Evolutionary conservation across 306 rosid species (phyloP), one percentile per base, ranked within the genome.

Genomic region (Abrus pulchellus): DNA sequence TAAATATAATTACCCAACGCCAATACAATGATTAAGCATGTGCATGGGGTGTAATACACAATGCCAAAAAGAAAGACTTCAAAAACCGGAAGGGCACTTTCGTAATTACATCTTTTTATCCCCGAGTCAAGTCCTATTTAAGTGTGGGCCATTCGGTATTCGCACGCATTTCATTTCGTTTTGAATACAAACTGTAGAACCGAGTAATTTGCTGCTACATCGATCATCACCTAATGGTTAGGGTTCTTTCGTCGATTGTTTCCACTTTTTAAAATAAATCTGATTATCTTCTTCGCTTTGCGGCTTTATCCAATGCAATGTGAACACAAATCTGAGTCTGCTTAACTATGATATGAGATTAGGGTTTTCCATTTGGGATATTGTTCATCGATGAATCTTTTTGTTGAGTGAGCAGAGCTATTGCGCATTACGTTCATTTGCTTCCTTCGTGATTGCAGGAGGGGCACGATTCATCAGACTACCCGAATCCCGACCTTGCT

Each of bases 401-500:
- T 66, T 27, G n/a, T 43, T 20, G 7, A 43, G 30, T 43, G 13
- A 20, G 8, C 3, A 8, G 30, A 3, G 13, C n/a, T 14, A 9
- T 14, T 66, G 72, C 29, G 1, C 48, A 29, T n/a, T 67, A 36
- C 47, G 5, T 54, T 79, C 33, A 79, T 28, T 61, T 5, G 3
- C 71, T 65, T 32, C 27, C 69, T 47, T 77, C 40, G 41, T 52
- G 27, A 27, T 82, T 55, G 70, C 89, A 95, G 98, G 99, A 95
- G 70, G 95, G 94, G 1, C 96, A 89, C 27, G 93, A 89, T 81
- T 84, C 91, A 2, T 92, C 91, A 65, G 98, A 93, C 52, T 67
- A 20, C 20, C 20, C 91, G 6, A 95, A 91, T 86, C 96, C 91
- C 80, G 93, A 91, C 89, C 89, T 93, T 40, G 97, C 99, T 33